phyloP scores from a whole-genome alignment of 2,329 filamentous ascomycete species.

The Stemphylium lycopersici region DNA sequence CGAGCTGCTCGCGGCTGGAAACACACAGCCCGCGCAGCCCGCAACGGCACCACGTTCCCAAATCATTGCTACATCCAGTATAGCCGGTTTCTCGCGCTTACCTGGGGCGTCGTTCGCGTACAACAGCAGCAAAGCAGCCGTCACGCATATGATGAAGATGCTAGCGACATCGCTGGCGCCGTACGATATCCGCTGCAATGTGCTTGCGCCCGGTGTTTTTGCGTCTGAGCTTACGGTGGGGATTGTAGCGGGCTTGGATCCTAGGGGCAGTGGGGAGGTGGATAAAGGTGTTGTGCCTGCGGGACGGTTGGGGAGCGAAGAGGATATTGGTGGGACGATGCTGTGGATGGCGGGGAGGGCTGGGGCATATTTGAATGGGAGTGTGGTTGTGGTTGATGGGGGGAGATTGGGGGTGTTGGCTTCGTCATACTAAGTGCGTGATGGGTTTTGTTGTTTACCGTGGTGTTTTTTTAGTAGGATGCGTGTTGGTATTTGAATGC shows the following conservation, averaged over 20 bases:
- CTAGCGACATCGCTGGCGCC: conserved; percentile 52
- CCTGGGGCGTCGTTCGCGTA: conserved; percentile 24
- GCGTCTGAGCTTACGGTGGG: conserved; percentile 26
- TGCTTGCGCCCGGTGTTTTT: conserved; percentile 55
- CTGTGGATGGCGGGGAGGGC: conserved; percentile 69
- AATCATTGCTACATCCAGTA: conserved; percentile 26
- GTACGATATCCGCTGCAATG: conserved; percentile 57
- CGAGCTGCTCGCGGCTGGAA: conserved; percentile 51
- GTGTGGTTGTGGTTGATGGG: conserved; percentile 67
- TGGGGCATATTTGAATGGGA: conserved; percentile 70
- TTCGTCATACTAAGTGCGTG: conserved; percentile 63
- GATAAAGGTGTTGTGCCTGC: conserved; percentile 52
- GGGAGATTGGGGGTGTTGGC: conserved; percentile 65
- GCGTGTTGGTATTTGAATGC: too few relatives aligned
- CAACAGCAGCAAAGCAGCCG: conserved; percentile 52
- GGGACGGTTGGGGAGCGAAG: conserved; percentile 64
- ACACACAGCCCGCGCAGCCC: conserved; percentile 25
- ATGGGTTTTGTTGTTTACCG: too few relatives aligned
- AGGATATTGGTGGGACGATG: conserved; percentile 69
- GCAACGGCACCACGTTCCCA: conserved; percentile 22
- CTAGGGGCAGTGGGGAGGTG: conserved; percentile 2
- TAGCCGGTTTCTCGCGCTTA: conserved; percentile 12
- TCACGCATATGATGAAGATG: conserved; percentile 58
- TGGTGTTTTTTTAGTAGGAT: too few relatives aligned
- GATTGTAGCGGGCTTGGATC: conserved; percentile 10